Evolutionary conservation across 768 basidiomycete species (phyloP).

Genomic region (Hygrophorus russula): DNA sequence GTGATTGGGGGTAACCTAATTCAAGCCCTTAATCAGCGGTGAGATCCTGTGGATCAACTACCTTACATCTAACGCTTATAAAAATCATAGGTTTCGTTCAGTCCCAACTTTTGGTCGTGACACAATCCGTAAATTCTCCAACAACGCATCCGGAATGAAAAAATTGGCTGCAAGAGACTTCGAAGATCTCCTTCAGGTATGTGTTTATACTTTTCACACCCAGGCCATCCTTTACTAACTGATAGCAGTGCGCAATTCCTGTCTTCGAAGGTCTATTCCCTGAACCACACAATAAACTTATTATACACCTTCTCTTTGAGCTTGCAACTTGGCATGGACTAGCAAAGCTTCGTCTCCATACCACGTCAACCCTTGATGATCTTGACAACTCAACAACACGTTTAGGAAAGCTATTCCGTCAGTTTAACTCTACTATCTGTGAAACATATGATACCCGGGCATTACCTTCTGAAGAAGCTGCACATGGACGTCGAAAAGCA

Average conservation of each 20-base stretch:
- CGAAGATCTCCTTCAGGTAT: conserved; percentile 20
- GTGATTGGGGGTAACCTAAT: conserved; percentile 1
- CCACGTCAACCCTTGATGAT: conserved; percentile 5
- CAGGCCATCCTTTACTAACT: not conserved
- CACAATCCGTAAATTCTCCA: conserved; percentile 13
- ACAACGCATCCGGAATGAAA: conserved; percentile 13
- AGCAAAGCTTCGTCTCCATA: conserved; percentile 15
- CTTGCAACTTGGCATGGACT: too few relatives aligned
- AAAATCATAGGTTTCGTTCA: conserved; percentile 2
- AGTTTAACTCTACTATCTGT: conserved; percentile 11
- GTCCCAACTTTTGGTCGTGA: conserved; percentile 10
- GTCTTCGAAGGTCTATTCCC: conserved; percentile 20
- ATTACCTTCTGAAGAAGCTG: conserved; percentile 12
- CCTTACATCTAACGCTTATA: not conserved
- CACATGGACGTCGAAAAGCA: conserved; percentile 8
- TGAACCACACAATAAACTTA: conserved; percentile 8
- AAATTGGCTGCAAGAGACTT: conserved; percentile 17
- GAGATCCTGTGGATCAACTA: not conserved
- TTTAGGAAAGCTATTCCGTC: conserved; percentile 6
- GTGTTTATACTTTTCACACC: not conserved
- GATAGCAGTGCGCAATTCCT: conserved; percentile 4
- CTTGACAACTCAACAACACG: conserved; percentile 7
- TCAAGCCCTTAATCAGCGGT: conserved; percentile 5
- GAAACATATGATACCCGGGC: conserved; percentile 11
- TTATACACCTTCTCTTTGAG: conserved; percentile 11